These are phyloP conservation scores for Talaromyces sp. DNA, from an alignment of 2,329 filamentous ascomycete genomes.

Conservation along the genomic window DNA sequence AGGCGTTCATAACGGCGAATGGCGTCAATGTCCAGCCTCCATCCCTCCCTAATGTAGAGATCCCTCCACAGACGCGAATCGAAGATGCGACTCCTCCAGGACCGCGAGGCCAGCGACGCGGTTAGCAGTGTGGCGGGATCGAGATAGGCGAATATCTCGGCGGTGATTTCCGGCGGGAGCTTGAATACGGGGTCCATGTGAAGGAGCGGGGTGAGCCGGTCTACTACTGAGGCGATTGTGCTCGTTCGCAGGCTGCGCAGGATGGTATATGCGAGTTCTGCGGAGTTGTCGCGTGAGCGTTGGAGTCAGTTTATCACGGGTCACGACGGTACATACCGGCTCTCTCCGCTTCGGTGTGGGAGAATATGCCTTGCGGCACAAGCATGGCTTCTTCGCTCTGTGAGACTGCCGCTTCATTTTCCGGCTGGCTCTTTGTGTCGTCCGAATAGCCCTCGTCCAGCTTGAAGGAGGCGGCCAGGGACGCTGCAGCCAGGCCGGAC, in stretches of 20 bases:
- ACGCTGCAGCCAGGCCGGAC: slow-evolving; percentile 18
- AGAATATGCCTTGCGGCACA: slow-evolving; percentile 52
- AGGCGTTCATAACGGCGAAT: slow-evolving; percentile 61
- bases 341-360: slow-evolving; percentile 49
- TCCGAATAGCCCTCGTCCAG: slow-evolving; percentile 87
- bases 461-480: slow-evolving; percentile 44
- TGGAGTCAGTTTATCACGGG: background rate
- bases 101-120: slow-evolving; percentile 70
- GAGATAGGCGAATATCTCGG: slow-evolving; percentile 82
- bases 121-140: slow-evolving; percentile 73
- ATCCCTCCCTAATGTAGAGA: slow-evolving; percentile 79
- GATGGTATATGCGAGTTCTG: slow-evolving; percentile 75
- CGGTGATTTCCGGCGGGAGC: slow-evolving; percentile 83
- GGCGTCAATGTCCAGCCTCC: slow-evolving; percentile 65
- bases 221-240: slow-evolving; percentile 72
- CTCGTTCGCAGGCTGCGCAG: slow-evolving; percentile 74
- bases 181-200: slow-evolving; percentile 88
- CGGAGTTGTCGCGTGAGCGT: background rate
- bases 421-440: slow-evolving; percentile 52
- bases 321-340: slow-evolving; percentile 41
- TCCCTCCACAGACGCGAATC: slow-evolving; percentile 84
- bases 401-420: slow-evolving; percentile 32
- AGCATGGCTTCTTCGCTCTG: slow-evolving; percentile 33
- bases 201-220: slow-evolving; percentile 72
- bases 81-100: slow-evolving; percentile 75